Conservation (phyloP, 345 rosid species). For the Trapa bicornis region DNA sequence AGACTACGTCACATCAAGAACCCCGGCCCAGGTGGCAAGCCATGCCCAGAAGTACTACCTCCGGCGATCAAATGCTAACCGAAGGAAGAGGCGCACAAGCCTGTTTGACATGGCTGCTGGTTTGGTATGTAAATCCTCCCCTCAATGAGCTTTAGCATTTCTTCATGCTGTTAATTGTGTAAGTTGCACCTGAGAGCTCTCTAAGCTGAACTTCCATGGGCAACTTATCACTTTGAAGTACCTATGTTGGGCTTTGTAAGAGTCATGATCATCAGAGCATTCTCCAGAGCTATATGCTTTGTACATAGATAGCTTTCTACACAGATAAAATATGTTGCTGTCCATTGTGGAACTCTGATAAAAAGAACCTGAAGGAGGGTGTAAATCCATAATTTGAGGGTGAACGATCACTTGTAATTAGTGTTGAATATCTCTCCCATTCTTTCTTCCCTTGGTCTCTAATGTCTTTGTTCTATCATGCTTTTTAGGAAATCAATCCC, state of each 20-base stretch:
- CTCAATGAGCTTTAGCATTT: background rate
- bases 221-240: background rate
- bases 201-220: too few relatives aligned
- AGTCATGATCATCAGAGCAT: background rate
- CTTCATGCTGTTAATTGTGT: background rate
- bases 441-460: background rate
- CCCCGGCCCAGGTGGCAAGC: conserved; percentile 98
- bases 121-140: conserved; percentile 37
- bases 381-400: too few relatives aligned
- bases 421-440: too few relatives aligned
- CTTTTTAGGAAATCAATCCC: conserved; percentile 43
- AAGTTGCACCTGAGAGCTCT: background rate
- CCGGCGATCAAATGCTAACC: conserved; percentile 52
- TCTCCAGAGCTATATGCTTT: background rate
- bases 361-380: too few relatives aligned
- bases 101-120: conserved; percentile 90
- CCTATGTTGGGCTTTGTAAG: background rate
- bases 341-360: too few relatives aligned
- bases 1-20: conserved; percentile 64
- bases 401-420: too few relatives aligned
- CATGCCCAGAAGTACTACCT: conserved; percentile 97
- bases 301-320: too few relatives aligned
- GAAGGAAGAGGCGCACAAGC: conserved; percentile 93
- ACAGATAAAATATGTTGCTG: too few relatives aligned
- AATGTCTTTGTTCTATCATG: background rate